Conservation (phyloP, 306 rosid genomes). For the Fagus sylvatica region DNA sequence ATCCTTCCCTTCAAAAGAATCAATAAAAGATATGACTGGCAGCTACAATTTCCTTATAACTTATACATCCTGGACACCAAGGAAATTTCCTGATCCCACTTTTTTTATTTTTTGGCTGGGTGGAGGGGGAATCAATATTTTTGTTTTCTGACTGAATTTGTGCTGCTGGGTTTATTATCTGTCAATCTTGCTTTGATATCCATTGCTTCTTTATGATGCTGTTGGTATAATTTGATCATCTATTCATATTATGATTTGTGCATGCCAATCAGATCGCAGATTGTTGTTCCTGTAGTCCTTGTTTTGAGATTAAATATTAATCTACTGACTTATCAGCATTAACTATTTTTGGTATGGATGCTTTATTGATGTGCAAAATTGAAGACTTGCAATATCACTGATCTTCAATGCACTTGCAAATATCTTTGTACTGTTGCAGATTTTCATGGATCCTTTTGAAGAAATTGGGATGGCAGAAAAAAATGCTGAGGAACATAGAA, state of each 20-base stretch:
- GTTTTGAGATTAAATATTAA: background rate
- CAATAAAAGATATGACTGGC: background rate
- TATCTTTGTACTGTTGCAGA: conserved; percentile 39
- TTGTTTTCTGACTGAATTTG: background rate
- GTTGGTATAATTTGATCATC: background rate
- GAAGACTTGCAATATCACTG: conserved; percentile 14
- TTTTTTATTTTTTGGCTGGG: background rate
- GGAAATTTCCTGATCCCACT: background rate
- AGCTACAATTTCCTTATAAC: background rate
- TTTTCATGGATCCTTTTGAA: conserved; percentile 88
- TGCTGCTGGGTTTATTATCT: background rate
- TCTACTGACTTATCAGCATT: background rate
- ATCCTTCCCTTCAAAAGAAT: background rate
- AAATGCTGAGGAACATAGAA: conserved; percentile 68
- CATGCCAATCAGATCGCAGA: background rate
- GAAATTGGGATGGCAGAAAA: conserved; percentile 77
- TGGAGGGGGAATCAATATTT: background rate
- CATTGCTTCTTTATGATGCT: background rate
- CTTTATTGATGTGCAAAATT: conserved; percentile 19
- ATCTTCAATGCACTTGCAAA: conserved; percentile 21
- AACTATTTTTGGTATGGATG: background rate
- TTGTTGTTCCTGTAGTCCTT: background rate
- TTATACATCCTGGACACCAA: background rate
- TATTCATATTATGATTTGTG: background rate
- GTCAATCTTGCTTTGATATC: background rate